Percentiles rank a stretch among this genome's conserved stretches.
phyloP scores from a whole-genome alignment of 441 rosid species.

The Raphanus hybrid region DNA sequence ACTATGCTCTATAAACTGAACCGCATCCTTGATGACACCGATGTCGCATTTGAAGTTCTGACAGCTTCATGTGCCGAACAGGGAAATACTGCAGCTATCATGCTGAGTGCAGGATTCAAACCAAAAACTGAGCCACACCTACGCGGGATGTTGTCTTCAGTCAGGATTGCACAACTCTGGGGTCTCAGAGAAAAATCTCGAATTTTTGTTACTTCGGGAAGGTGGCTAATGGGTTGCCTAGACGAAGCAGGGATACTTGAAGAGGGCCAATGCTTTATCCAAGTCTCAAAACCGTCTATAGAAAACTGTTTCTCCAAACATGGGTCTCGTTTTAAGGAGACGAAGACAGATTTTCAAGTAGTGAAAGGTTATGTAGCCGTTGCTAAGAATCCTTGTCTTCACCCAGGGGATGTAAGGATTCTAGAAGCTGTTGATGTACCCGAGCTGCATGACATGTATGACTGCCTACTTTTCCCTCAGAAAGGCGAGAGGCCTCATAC shows the following conservation, averaged over 20 bases:
- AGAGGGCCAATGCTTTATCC: slow-evolving; percentile 91
- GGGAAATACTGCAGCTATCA: slow-evolving; percentile 81
- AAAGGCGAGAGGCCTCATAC: slow-evolving; percentile 93
- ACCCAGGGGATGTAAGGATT: slow-evolving; percentile 91
- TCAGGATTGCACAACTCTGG: slow-evolving; percentile 92
- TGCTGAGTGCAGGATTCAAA: slow-evolving; percentile 92
- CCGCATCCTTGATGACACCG: slow-evolving; percentile 67
- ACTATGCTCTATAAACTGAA: slow-evolving; percentile 69
- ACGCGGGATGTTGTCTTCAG: slow-evolving; percentile 83
- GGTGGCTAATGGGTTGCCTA: slow-evolving; percentile 97
- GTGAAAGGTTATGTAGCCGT: slow-evolving; percentile 74
- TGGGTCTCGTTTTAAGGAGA: slow-evolving; percentile 69
- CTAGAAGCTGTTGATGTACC: slow-evolving; percentile 92
- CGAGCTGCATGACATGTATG: slow-evolving; percentile 70
- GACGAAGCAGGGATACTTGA: slow-evolving; percentile 85
- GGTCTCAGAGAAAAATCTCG: slow-evolving; percentile 89
- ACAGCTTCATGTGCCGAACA: slow-evolving; percentile 84
- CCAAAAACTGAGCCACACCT: slow-evolving; percentile 87
- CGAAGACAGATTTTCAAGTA: slow-evolving; percentile 61
- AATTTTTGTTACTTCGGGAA: slow-evolving; percentile 79
- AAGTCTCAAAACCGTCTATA: slow-evolving; percentile 75
- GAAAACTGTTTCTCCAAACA: slow-evolving; percentile 80
- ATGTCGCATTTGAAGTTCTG: slow-evolving; percentile 85
- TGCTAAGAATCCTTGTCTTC: slow-evolving; percentile 97
- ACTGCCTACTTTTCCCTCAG: slow-evolving; percentile 89